Base-by-base conservation (phyloP, 2,329 filamentous ascomycete genomes). In the Trichothecium sympodiale region DNA sequence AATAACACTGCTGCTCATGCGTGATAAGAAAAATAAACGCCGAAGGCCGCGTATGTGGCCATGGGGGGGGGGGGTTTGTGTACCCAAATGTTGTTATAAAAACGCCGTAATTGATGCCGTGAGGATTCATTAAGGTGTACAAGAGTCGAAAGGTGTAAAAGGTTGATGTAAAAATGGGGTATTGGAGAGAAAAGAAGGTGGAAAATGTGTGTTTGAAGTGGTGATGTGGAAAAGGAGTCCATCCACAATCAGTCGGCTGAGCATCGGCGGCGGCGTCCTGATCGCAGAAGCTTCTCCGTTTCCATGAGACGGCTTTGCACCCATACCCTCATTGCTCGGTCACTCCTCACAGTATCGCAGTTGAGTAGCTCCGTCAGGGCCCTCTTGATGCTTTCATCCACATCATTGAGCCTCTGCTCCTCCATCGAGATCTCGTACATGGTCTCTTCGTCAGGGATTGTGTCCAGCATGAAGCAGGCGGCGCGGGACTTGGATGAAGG, bases 311-410 rank as follows among this genome's bases (percentile, higher is more conserved):
- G 60, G 15, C 65, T 62, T 51, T 77, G 73, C 25, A 77, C 69
- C 67, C 70, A 77, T 40, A 64, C 71, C 33, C 73, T 69, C 48
- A 73, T 67, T 2, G 61, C 57, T 18, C 56, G 54, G 40, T 75
- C 68, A 31, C 51, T 54, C 29, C 71, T 67, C 13, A 74, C 69
- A 27, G 64, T 56, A 17, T 71, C 66, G 53, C 70, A 76, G 55
- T 77, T 78, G 46, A 78, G 64, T 12, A 78, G 63, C 51, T 76
- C 72, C 5, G 72, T 78, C 45, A 78, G 50, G 3, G 71, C 67
- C 23, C 71, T 64, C 57, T 78, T 78, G 57, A 77, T 72, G 45
- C 67, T 65, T 53, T 76, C 71, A 53, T 74, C 74, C 53, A 76
- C 66, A 41, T 67, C 61, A 34, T 61, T 71, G 9, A 76, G 61